Evolutionary conservation across 2,329 filamentous ascomycete species (phyloP).

Genomic region (Cladosporium austrohemisphaericum): DNA sequence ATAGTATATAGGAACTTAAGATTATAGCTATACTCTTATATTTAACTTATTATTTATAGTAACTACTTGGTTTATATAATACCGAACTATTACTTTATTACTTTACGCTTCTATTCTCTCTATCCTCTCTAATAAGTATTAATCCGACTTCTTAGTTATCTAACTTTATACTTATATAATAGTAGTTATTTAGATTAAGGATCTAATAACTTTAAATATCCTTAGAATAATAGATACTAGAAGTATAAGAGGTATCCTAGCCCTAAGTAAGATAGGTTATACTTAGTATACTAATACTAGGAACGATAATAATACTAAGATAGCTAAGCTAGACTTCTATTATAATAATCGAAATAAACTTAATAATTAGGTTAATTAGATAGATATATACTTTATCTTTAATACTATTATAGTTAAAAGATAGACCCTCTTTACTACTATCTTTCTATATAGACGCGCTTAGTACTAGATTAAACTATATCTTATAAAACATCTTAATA

Average conservation of each 20-base stretch:
- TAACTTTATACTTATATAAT: background rate
- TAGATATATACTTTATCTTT: background rate
- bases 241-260: too few species aligned
- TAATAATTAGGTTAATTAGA: background rate
- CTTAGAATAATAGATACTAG: background rate
- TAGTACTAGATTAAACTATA: background rate
- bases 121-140: background rate
- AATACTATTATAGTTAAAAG: background rate
- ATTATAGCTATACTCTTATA: background rate
- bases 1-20: slow-evolving; percentile 3
- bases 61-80: background rate
- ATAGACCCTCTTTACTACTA: slow-evolving; percentile 2
- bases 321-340: too few species aligned
- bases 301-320: background rate
- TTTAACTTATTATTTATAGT: slow-evolving; percentile 4
- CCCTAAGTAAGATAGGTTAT: background rate
- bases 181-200: slow-evolving; percentile 1
- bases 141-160: slow-evolving; percentile 3
- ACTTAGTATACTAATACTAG: background rate
- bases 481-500: background rate
- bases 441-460: background rate
- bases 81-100: background rate
- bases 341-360: too few species aligned
- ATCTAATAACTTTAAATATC: slow-evolving; percentile 2
- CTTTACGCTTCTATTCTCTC: background rate